Conservation (phyloP, 2,329 filamentous ascomycete species). For the Trichoderma cornu-damae region DNA sequence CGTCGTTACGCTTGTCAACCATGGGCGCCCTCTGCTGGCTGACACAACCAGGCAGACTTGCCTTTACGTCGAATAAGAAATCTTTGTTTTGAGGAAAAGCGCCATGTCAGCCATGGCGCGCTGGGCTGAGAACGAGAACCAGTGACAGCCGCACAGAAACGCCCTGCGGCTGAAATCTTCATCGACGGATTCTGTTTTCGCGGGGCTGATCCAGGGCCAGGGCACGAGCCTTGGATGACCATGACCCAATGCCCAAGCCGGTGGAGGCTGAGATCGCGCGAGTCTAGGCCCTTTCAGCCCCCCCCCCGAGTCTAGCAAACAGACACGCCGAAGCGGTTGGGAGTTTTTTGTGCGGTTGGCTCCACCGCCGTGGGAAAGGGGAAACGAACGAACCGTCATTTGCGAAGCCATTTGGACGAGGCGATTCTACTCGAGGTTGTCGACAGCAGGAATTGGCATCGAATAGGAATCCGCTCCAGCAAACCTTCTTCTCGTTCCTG, state of each 20-base stretch:
- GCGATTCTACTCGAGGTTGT: not conserved
- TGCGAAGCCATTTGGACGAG: not conserved
- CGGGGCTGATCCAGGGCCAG: not conserved
- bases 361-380: not conserved
- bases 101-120: not conserved
- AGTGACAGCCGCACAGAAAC: conserved; percentile 7
- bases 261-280: conserved; percentile 6
- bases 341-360: not conserved
- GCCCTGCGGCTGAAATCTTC: conserved; percentile 14
- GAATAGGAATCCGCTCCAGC: not conserved
- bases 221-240: conserved; percentile 4
- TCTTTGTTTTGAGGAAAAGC: not conserved
- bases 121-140: not conserved
- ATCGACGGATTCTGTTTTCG: not conserved
- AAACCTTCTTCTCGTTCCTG: not conserved
- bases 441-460: not conserved
- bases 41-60: not conserved
- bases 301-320: too few species aligned
- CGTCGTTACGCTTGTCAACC: not conserved
- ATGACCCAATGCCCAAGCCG: not conserved
- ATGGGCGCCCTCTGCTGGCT: not conserved
- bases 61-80: conserved; percentile 4
- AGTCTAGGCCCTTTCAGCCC: conserved; percentile 15
- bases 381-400: not conserved
- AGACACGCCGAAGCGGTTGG: not conserved